A percentile compares a stretch with the other conserved stretches of the same genome.
phyloP scores from a whole-genome alignment of 2,329 filamentous ascomycete genomes.

The Colletotrichum zoysiae region DNA sequence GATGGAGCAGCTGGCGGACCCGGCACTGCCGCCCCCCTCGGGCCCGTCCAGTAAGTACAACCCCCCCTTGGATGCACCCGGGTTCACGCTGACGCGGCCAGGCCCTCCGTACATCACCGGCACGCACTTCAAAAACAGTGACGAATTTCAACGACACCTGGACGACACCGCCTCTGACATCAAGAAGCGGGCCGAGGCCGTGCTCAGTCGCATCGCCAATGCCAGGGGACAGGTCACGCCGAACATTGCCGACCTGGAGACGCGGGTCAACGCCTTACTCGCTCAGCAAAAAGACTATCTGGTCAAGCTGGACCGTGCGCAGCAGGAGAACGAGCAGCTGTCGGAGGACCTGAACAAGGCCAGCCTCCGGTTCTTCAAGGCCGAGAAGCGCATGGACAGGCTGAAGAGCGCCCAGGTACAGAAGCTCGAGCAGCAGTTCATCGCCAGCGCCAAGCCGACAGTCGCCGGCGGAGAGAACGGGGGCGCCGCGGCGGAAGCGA shows the following conservation, averaged over 20 bases:
- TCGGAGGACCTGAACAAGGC: conserved; percentile 90
- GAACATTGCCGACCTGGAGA: conserved; percentile 79
- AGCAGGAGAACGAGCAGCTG: conserved; percentile 84
- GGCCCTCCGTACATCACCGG: conserved; percentile 69
- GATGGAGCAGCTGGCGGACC: conserved; percentile 69
- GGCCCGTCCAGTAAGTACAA: conserved; percentile 34
- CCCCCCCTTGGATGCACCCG: conserved; percentile 11
- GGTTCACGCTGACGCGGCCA: conserved; percentile 51
- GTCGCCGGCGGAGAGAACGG: conserved; percentile 67
- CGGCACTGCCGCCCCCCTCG: conserved; percentile 55
- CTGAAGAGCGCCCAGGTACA: conserved; percentile 90
- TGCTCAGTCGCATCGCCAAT: conserved; percentile 71
- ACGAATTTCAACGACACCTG: conserved; percentile 86
- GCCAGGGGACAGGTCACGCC: conserved; percentile 69
- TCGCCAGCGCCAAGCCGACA: conserved; percentile 71
- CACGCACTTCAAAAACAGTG: conserved; percentile 71
- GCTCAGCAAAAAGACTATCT: conserved; percentile 86
- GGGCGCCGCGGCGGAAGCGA: conserved; percentile 64
- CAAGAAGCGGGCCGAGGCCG: conserved; percentile 76
- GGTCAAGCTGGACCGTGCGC: conserved; percentile 79
- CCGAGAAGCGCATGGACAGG: conserved; percentile 93
- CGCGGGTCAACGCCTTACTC: conserved; percentile 79
- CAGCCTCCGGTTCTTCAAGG: conserved; percentile 91
- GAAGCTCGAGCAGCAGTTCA: conserved; percentile 90
- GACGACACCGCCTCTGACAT: conserved; percentile 81